Percentiles rank a stretch among this genome's conserved stretches.
phyloP scores from a whole-genome alignment of 208 protist genomes.

The Leishmania lainsoni region DNA sequence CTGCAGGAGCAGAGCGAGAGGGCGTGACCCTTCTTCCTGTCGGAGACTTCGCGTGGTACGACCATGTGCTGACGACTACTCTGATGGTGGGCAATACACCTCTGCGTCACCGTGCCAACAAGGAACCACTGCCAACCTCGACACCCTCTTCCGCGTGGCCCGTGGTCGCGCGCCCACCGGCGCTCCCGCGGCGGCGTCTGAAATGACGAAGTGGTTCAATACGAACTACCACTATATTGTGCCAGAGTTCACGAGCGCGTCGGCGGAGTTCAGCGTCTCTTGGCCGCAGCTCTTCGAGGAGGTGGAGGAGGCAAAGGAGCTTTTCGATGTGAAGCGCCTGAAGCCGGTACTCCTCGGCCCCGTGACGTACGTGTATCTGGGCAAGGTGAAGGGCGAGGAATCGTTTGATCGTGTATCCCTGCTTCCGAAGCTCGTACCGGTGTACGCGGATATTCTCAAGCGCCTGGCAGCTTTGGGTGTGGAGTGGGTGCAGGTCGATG shows the following conservation, averaged over 20 bases:
- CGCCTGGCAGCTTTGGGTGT: conserved; percentile 53
- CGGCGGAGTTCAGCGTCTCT: conserved; percentile 36
- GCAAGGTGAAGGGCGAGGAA: conserved; percentile 58
- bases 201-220: conserved; percentile 96
- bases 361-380: conserved; percentile 76
- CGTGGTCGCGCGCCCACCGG: conserved; percentile 67
- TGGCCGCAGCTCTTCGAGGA: conserved; percentile 62
- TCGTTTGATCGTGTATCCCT: conserved; percentile 51
- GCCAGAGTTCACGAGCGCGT: conserved; percentile 74
- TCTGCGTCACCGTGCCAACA: conserved; percentile 39
- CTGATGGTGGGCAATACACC: conserved; percentile 82
- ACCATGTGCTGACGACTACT: conserved; percentile 77
- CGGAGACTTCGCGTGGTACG: conserved; percentile 84
- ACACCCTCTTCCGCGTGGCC: conserved; percentile 89
- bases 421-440: conserved; percentile 50
- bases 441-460: conserved; percentile 73
- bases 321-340: conserved; percentile 37
- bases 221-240: conserved; percentile 95
- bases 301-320: conserved; percentile 56
- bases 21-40: conserved; percentile 71
- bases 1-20: conserved; percentile 46
- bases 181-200: conserved; percentile 52
- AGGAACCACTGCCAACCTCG: conserved; percentile 41
- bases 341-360: conserved; percentile 86
- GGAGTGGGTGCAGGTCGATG: conserved; percentile 85